A percentile compares a stretch with the other conserved stretches of the same genome.
Conservation (phyloP, 2,329 filamentous ascomycete species). For the Penicillium sp. region DNA sequence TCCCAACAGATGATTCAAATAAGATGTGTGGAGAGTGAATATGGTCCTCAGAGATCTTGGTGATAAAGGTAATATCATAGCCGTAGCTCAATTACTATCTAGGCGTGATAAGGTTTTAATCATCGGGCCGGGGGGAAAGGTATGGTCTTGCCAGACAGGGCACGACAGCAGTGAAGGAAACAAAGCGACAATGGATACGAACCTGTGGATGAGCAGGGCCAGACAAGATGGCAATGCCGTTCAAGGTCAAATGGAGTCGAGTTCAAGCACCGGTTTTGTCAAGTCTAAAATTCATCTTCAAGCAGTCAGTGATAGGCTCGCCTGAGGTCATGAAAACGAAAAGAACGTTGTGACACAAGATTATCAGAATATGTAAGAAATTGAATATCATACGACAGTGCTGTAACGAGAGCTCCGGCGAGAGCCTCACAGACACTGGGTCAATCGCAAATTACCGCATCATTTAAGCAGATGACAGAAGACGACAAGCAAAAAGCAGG, state of each 20-base stretch:
- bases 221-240: neutral
- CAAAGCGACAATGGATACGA: neutral
- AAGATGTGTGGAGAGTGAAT: conserved; percentile 20
- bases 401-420: conserved; percentile 84
- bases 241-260: neutral
- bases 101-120: conserved; percentile 65
- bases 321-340: conserved; percentile 10
- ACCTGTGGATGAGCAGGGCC: neutral
- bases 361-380: conserved; percentile 99
- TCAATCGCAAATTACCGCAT: conserved; percentile 99
- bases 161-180: neutral
- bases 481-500: conserved; percentile 13
- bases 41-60: conserved; percentile 70
- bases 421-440: conserved; percentile 78
- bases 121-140: conserved; percentile 55
- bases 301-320: conserved; percentile 29
- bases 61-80: conserved; percentile 62
- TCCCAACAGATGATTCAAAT: conserved; percentile 21
- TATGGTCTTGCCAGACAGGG: neutral
- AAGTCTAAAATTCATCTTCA: conserved; percentile 23
- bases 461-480: conserved; percentile 53
- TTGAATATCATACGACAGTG: conserved; percentile 78
- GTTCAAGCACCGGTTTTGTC: neutral
- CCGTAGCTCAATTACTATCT: conserved; percentile 70
- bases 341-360: conserved; percentile 14